phyloP scores from a whole-genome alignment of 805 yeast genomes.

The Metschnikowia peoriensis region DNA sequence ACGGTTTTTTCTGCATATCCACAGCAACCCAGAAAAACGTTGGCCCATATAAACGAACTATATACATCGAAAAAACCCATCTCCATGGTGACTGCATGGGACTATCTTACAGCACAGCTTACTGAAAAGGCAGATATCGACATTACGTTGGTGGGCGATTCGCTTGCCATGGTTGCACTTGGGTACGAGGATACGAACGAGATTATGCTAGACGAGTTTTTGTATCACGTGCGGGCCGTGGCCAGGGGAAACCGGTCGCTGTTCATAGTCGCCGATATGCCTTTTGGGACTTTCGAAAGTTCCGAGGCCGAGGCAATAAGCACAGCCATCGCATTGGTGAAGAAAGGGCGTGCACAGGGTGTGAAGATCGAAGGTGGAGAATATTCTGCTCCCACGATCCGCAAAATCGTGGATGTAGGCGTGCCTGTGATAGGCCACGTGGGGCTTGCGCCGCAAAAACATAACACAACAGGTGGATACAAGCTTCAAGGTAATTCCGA shows the following conservation, averaged over 20 bases:
- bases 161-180: slow-evolving; percentile 86
- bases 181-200: slow-evolving; percentile 80
- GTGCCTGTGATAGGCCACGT: slow-evolving; percentile 90
- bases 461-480: slow-evolving; percentile 78
- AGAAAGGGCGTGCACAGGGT: slow-evolving; percentile 58
- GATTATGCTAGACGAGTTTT: slow-evolving; percentile 73
- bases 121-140: slow-evolving; percentile 70
- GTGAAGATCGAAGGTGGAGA: slow-evolving; percentile 84
- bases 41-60: slow-evolving; percentile 9
- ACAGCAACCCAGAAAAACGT: slow-evolving; percentile 12
- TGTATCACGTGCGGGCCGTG: slow-evolving; percentile 74
- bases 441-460: slow-evolving; percentile 89
- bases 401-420: slow-evolving; percentile 61
- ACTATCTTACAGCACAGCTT: slow-evolving; percentile 68
- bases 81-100: slow-evolving; percentile 78
- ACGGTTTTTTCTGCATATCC: slow-evolving; percentile 11
- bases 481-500: slow-evolving; percentile 75
- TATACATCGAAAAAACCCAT: slow-evolving; percentile 25
- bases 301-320: slow-evolving; percentile 61
- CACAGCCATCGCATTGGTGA: slow-evolving; percentile 55
- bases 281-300: slow-evolving; percentile 82
- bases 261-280: slow-evolving; percentile 78
- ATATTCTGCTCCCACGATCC: slow-evolving; percentile 51
- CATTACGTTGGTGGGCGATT: slow-evolving; percentile 81
- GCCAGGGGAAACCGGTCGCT: slow-evolving; percentile 65